Evolutionary conservation across 345 rosid genomes (phyloP).

Genomic region (Zanthoxylum bungeanum): DNA sequence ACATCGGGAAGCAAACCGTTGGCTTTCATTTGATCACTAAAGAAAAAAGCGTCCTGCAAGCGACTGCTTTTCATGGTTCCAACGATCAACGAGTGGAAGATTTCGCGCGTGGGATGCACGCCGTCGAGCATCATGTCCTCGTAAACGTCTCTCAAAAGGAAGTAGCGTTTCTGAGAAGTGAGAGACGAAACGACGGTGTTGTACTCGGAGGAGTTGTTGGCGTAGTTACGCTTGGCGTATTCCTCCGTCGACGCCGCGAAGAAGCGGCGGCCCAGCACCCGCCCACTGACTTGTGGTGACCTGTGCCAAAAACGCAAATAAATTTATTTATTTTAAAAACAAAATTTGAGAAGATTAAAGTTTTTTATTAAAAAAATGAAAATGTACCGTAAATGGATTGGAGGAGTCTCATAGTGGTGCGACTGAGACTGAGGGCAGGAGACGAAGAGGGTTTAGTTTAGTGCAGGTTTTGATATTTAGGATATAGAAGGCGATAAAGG

Average conservation of each 20-base stretch:
- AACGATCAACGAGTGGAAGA: conserved; percentile 68
- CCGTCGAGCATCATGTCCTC: conserved; percentile 96
- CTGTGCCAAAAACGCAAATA: conserved; percentile 17
- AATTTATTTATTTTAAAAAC: not conserved
- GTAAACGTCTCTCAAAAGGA: conserved; percentile 72
- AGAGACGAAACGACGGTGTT: conserved; percentile 67
- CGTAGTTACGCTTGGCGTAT: conserved; percentile 68
- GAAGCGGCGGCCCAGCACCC: conserved; percentile 45
- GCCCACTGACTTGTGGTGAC: conserved; percentile 44
- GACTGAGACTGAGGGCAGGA: not conserved
- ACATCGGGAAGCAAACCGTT: conserved; percentile 94
- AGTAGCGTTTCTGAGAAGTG: conserved; percentile 58
- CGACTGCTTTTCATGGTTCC: conserved; percentile 93
- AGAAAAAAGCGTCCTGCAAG: conserved; percentile 76
- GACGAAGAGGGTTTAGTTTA: not conserved
- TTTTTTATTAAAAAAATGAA: not conserved
- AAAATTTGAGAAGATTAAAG: not conserved
- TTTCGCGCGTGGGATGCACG: conserved; percentile 77
- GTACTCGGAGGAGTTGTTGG: conserved; percentile 67
- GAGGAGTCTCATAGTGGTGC: conserved; percentile 49
- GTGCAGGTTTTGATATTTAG: not conserved
- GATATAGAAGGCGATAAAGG: not conserved
- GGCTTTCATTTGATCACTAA: conserved; percentile 83
- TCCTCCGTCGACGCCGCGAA: conserved; percentile 47
- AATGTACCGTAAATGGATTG: conserved; percentile 36